Percentiles rank a stretch among this genome's conserved stretches.
Evolutionary conservation across 768 basidiomycete genomes (phyloP).

Genomic region (Termitomyces sp.): DNA sequence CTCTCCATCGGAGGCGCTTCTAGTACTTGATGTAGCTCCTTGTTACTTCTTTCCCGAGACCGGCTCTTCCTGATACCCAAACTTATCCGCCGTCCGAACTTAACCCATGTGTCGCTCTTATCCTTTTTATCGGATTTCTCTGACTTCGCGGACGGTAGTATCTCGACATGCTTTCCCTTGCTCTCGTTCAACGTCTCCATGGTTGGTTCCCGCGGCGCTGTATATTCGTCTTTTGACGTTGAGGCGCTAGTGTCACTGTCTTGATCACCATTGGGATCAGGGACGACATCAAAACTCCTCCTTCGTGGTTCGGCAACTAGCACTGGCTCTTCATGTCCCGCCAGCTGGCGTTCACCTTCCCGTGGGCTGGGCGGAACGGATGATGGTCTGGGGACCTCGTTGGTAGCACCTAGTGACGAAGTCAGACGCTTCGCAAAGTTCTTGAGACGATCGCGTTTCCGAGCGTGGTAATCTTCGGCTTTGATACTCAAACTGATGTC

Average conservation of each 20-base stretch:
- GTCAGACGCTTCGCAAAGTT: constrained; percentile 67
- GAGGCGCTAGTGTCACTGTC: constrained; percentile 13
- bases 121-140: constrained; percentile 31
- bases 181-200: neutral
- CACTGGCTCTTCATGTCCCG: constrained; percentile 33
- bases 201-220: neutral
- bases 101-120: constrained; percentile 53
- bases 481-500: constrained; percentile 91
- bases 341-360: constrained; percentile 23
- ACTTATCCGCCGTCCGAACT: constrained; percentile 61
- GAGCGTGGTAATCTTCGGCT: constrained; percentile 72
- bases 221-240: constrained; percentile 25
- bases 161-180: constrained; percentile 35
- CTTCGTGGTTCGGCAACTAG: constrained; percentile 35
- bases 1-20: constrained; percentile 6
- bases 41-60: constrained; percentile 25
- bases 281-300: constrained; percentile 39
- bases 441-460: constrained; percentile 77
- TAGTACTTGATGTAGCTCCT: neutral
- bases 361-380: constrained; percentile 50
- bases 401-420: constrained; percentile 14
- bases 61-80: constrained; percentile 41
- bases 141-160: constrained; percentile 27
- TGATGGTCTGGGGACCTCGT: constrained; percentile 46
- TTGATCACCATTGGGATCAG: constrained; percentile 15